Evolutionary conservation across 1,284 basidiomycete species (phyloP), one percentile per base, ranked within the genome.

Genomic region (Malassezia psittaci): DNA sequence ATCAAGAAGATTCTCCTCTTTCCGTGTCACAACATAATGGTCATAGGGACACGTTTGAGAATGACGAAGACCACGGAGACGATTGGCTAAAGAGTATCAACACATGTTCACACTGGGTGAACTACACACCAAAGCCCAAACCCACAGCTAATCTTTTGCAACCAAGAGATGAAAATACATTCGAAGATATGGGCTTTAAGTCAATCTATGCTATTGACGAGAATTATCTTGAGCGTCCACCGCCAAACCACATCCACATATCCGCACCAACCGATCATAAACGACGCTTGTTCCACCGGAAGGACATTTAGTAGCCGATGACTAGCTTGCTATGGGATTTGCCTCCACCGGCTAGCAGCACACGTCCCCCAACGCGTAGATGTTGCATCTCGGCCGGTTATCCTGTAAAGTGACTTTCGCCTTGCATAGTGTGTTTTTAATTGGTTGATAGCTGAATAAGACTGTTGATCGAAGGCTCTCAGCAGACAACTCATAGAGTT

Each of bases 31-130:
- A n/a, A 11, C 45, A 35, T 11, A 10, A 11, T 1, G 33, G 16
- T 38, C 52, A 51, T 37, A 47, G 48, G 0, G 55, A 57, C 18
- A 63, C 69, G 48, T 74, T 65, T 29, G 74, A 75, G 52, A 69
- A 76, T 42, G 70, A 72, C 38, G 76, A 77, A 52, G 71, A 76
- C 32, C 54, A 65, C 32, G 72, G 72, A 1, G 77, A 78, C 59
- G 69, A 75, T 24, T 78, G 77, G 77, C 59, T 78, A 24, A 72
- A 72, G 54, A 54, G 48, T 24, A 73, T 76, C 44, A 57, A 68
- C 12, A 72, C 72, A 3, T 76, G 75, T 49, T 72, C 70, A 7
- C 67, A 70, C 44, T 57, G 55, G 55, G 21, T 32, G 11, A 29
- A 44, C 2, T 33, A 32, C 13, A 16, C 16, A 16, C 13, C 24